Evolutionary conservation across 441 rosid species (phyloP).

Genomic region (Euphorbia corollata): DNA sequence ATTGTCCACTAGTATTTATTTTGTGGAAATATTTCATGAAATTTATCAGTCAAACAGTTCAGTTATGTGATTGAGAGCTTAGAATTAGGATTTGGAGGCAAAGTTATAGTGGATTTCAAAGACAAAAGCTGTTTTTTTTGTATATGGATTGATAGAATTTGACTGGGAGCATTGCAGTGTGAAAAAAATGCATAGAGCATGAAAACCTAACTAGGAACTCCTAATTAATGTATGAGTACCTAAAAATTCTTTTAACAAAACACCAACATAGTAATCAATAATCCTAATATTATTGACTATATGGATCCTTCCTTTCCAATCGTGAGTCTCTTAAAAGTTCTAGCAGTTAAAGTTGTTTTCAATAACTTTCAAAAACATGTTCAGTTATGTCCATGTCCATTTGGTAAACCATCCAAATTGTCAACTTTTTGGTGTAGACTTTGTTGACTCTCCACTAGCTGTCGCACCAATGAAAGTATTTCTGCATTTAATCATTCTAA

Average conservation of each 20-base stretch:
- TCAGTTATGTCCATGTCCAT: too few relatives aligned
- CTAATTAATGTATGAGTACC: neutral
- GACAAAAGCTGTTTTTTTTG: neutral
- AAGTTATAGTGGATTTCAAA: neutral
- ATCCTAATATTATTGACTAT: neutral
- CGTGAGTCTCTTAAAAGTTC: neutral
- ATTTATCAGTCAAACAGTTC: neutral
- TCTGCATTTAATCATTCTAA: too few relatives aligned
- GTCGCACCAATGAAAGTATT: too few relatives aligned
- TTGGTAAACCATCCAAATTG: too few relatives aligned
- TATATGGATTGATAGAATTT: neutral
- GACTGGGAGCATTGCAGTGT: neutral
- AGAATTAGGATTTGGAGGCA: neutral
- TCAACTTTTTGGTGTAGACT: too few relatives aligned
- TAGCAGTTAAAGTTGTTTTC: neutral
- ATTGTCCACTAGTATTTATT: neutral
- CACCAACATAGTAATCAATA: neutral
- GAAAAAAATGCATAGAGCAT: neutral
- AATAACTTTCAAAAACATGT: neutral
- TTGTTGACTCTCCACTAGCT: too few relatives aligned
- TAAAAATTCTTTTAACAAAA: neutral
- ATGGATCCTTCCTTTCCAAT: neutral
- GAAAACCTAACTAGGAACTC: neutral
- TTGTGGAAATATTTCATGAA: neutral
- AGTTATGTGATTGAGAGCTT: neutral